Conservation (phyloP, 2,329 filamentous ascomycete genomes). For the Cladophialophora bantiana region DNA sequence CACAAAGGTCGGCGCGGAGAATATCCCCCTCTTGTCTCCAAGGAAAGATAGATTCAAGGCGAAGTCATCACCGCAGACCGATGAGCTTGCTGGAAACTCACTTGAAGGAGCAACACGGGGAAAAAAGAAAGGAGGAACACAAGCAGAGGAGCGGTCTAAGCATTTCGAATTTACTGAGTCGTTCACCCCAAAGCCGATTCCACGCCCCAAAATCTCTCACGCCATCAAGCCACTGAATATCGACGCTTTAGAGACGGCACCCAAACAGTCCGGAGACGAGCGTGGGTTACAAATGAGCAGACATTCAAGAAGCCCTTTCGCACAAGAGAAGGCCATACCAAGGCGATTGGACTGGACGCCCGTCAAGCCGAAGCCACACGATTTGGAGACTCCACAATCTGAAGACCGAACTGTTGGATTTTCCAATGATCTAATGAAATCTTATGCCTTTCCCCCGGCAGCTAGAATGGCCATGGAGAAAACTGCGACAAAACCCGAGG, state of each 20-base stretch:
- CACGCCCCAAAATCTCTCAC: background rate
- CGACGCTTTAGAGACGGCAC: background rate
- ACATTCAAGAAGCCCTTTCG: constrained; percentile 33
- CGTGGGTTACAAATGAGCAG: too few species aligned
- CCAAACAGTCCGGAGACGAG: background rate
- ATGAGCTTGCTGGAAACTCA: background rate
- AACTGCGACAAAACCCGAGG: constrained; percentile 10
- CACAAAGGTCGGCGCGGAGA: constrained; percentile 31
- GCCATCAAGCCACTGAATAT: background rate
- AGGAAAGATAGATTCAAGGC: constrained; percentile 26
- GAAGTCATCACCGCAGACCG: constrained; percentile 11
- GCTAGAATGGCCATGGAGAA: background rate
- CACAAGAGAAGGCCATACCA: constrained; percentile 57
- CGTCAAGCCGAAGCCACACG: constrained; percentile 48
- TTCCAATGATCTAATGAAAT: constrained; percentile 20
- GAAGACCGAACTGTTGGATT: constrained; percentile 9
- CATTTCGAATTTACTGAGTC: constrained; percentile 8
- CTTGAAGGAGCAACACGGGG: background rate
- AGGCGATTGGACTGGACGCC: constrained; percentile 74
- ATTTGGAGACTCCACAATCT: constrained; percentile 11
- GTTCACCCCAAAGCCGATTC: background rate
- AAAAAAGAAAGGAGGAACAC: background rate
- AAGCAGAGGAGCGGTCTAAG: constrained; percentile 9
- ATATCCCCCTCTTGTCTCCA: constrained; percentile 26
- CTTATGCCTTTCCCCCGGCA: constrained; percentile 21